Conservation (phyloP, 176 grass and related monocot species). For the Lolium multiflorum region DNA sequence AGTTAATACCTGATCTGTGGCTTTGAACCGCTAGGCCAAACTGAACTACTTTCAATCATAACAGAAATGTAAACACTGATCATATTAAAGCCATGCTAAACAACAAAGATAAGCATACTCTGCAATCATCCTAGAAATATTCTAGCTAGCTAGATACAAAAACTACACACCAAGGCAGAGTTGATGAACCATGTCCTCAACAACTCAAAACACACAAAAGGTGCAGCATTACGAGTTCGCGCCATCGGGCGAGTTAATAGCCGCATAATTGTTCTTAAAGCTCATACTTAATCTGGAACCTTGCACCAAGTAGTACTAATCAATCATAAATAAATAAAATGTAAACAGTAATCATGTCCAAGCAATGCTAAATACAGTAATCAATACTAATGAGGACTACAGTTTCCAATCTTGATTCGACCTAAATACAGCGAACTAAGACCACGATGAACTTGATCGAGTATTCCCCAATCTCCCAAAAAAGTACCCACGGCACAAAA, state of each 20-base stretch:
- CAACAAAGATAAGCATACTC: background rate
- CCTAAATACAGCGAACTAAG: background rate
- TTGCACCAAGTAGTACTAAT: background rate
- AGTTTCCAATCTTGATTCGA: background rate
- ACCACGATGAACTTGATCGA: background rate
- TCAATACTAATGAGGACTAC: no score
- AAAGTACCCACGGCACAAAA: no score
- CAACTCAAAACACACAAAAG: background rate
- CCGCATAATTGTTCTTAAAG: background rate
- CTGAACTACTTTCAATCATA: constrained; percentile 1
- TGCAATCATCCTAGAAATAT: no score
- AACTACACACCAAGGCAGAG: no score
- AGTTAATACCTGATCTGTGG: background rate
- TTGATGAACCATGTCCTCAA: background rate
- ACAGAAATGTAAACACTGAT: background rate
- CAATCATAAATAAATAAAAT: background rate
- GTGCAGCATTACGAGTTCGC: background rate
- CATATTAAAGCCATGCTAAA: background rate
- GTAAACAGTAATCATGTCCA: background rate
- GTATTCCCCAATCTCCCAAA: background rate
- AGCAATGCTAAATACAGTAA: background rate
- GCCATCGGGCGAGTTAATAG: background rate
- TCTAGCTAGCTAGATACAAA: no score
- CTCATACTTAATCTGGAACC: background rate
- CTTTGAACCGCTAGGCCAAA: background rate